Evolutionary conservation across 2,329 filamentous ascomycete genomes (phyloP).

Genomic region (Pestalotiopsis sp.): DNA sequence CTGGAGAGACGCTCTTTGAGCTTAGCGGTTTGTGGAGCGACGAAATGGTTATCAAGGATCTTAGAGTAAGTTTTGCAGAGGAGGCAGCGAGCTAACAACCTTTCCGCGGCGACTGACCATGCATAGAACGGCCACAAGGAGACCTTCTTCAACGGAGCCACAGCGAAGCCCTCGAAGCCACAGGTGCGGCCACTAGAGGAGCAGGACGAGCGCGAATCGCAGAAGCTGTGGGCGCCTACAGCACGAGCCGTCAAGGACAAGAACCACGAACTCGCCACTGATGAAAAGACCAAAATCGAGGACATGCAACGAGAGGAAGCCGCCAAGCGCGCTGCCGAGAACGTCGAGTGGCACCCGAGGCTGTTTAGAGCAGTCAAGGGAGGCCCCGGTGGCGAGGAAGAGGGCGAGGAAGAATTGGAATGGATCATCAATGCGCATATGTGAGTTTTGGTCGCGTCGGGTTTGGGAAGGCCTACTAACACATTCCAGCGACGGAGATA

Average conservation of each 20-base stretch:
- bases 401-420: constrained; percentile 87
- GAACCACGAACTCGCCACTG: constrained; percentile 87
- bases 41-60: constrained; percentile 89
- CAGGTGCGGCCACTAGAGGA: constrained; percentile 77
- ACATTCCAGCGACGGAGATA: constrained; percentile 52
- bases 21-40: constrained; percentile 91
- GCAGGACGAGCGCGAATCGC: constrained; percentile 88
- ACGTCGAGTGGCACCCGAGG: constrained; percentile 84
- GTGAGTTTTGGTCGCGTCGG: constrained; percentile 48
- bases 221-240: constrained; percentile 82
- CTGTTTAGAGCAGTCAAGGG: constrained; percentile 79
- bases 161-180: constrained; percentile 76
- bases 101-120: constrained; percentile 18
- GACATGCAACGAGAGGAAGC: constrained; percentile 91
- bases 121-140: constrained; percentile 83
- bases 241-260: constrained; percentile 79
- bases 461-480: constrained; percentile 17
- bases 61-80: constrained; percentile 59
- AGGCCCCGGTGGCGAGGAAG: constrained; percentile 71
- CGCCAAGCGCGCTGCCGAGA: constrained; percentile 74
- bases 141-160: constrained; percentile 84
- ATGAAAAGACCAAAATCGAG: constrained; percentile 96
- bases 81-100: too few species aligned
- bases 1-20: constrained; percentile 87
- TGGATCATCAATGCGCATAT: constrained; percentile 91